Percentiles rank a stretch among this genome's conserved stretches.
These are phyloP conservation scores for Avena sativa DNA, from an alignment of 176 grass and related monocot species.

Conservation along the genomic window DNA sequence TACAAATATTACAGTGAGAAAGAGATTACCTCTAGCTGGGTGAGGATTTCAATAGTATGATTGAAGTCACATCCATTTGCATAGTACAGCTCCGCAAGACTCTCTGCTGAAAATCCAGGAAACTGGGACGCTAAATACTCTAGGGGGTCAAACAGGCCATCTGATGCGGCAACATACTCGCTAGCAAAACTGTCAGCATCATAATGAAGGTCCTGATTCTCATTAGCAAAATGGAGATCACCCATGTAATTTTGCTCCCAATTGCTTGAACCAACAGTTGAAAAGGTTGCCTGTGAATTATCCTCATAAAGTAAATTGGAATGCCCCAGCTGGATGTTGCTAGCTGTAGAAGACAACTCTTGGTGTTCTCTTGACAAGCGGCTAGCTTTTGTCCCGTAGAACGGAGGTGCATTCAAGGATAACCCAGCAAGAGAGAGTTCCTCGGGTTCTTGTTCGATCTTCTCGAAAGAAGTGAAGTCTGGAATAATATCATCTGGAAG, in stretches of 20 bases:
- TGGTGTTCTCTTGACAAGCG: slow-evolving; percentile 50
- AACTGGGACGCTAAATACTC: slow-evolving; percentile 84
- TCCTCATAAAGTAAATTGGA: slow-evolving; percentile 57
- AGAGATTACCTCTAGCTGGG: slow-evolving; percentile 88
- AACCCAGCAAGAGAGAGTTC: slow-evolving; percentile 74
- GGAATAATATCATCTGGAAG: slow-evolving; percentile 98
- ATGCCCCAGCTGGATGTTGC: slow-evolving; percentile 50
- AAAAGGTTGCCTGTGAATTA: slow-evolving; percentile 55
- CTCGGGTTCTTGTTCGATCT: slow-evolving; percentile 64
- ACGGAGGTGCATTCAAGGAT: slow-evolving; percentile 67
- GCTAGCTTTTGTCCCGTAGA: slow-evolving; percentile 56
- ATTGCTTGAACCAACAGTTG: slow-evolving; percentile 58
- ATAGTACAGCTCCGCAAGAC: slow-evolving; percentile 85
- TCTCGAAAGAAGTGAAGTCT: slow-evolving; percentile 77
- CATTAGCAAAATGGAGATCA: slow-evolving; percentile 54
- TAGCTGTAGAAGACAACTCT: slow-evolving; percentile 49
- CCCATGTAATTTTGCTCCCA: slow-evolving; percentile 61
- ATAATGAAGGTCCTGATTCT: slow-evolving; percentile 56
- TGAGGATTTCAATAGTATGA: slow-evolving; percentile 83
- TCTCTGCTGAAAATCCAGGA: slow-evolving; percentile 86
- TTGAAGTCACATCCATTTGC: slow-evolving; percentile 90
- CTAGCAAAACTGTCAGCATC: slow-evolving; percentile 54
- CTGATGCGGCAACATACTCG: slow-evolving; percentile 59
- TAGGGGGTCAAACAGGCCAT: slow-evolving; percentile 60
- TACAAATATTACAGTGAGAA: not conserved